Conservation (phyloP, 1,284 basidiomycete genomes). For the Trichosporon asahii region DNA sequence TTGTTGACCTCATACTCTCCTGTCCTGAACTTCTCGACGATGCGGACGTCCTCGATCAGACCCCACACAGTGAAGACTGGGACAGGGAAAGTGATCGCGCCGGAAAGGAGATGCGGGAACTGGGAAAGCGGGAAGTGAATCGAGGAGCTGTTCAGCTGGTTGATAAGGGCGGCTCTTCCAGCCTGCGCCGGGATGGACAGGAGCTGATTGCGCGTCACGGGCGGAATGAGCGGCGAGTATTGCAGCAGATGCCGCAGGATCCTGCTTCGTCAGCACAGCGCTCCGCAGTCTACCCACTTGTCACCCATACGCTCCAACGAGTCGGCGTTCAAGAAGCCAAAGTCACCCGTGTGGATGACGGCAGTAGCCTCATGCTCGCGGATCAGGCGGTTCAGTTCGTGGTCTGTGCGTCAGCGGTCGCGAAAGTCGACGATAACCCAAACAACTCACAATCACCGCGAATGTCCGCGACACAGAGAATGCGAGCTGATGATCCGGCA, state of each 20-base stretch:
- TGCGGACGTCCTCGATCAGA: slow-evolving; percentile 90
- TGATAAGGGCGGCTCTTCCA: slow-evolving; percentile 41
- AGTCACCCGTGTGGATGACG: slow-evolving; percentile 97
- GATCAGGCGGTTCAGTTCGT: slow-evolving; percentile 84
- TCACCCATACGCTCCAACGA: slow-evolving; percentile 88
- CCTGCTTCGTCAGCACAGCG: slow-evolving; percentile 33
- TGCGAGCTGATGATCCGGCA: slow-evolving; percentile 62
- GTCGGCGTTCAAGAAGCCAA: slow-evolving; percentile 90
- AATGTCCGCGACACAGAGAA: slow-evolving; percentile 95
- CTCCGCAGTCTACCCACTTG: slow-evolving; percentile 55
- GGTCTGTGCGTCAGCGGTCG: slow-evolving; percentile 48
- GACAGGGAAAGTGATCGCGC: slow-evolving; percentile 79
- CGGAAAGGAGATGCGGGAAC: slow-evolving; percentile 84
- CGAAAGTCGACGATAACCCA: not conserved
- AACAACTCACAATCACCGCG: slow-evolving; percentile 61
- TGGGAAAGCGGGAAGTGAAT: slow-evolving; percentile 68
- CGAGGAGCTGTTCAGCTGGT: slow-evolving; percentile 59
- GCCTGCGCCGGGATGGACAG: slow-evolving; percentile 63
- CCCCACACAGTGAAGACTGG: slow-evolving; percentile 98
- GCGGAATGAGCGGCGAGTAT: slow-evolving; percentile 93
- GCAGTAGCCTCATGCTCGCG: slow-evolving; percentile 84
- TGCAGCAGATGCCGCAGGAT: slow-evolving; percentile 93
- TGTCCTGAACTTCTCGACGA: slow-evolving; percentile 87
- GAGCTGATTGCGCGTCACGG: slow-evolving; percentile 74
- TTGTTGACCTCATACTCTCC: slow-evolving; percentile 79